Evolutionary conservation across 2,329 filamentous ascomycete genomes (phyloP), one percentile per base, ranked within the genome.

Genomic region (Parafenestella ontariensis): DNA sequence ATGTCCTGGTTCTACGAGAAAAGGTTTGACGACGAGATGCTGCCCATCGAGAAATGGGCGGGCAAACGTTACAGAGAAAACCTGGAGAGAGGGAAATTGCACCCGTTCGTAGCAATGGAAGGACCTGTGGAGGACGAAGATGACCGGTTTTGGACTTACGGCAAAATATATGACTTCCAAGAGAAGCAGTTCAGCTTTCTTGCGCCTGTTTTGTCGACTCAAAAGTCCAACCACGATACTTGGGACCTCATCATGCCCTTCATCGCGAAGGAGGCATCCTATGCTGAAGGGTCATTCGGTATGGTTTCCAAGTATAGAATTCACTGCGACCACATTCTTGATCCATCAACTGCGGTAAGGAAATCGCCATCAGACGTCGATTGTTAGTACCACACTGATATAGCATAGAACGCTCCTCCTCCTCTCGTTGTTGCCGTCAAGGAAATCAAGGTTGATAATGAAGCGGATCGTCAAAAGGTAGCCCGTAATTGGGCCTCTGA

Each of bases 381-480:
- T 42, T 49, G 54, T 44, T 39, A 44, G 3, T 21, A 11, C 4
- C 29, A 9, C 23, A 24, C 2, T 7, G 13, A 39, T 21, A n/a
- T 17, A 21, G 23, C 10, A n/a, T 15, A 17, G 5, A 23, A n/a
- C 13, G 28, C 7, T 13, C 28, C 7, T 31, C 28, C n/a, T 36
- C 34, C 28, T 37, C 17, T 23, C 29, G 9, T 37, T 26, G 17
- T 63, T 31, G 58, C 61, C 5, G 54, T 65, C 17, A 64, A 65
- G 34, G 49, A 60, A 23, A 51, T 59, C 28, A 49, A 47, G 34
- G 3, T 40, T 3, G 21, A 41, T 26, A 17, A 41, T 20, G 1
- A 33, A 33, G 34, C 28, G 5, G 39, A 61, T 11, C n/a, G 23
- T 2, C 26, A 56, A 24, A 23, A 56, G 10, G 52, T 52, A 4